Conservation (phyloP, 768 basidiomycete genomes). For the Xanthoconium stramineum region DNA sequence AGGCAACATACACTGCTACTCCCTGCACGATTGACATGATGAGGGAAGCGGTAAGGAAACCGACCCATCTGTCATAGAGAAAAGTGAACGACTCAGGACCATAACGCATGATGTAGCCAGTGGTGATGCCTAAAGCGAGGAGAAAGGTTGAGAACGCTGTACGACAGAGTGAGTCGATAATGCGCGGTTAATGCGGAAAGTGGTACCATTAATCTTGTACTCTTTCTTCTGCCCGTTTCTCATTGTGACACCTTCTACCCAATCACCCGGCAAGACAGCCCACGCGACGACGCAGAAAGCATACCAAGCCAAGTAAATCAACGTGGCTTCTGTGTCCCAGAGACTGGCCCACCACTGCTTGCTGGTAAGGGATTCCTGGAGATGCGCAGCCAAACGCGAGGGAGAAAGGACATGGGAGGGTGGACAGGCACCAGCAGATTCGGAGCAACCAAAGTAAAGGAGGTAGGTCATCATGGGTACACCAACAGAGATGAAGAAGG, state of each 20-base stretch:
- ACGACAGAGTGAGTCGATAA: not conserved
- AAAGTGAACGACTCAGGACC: constrained; percentile 85
- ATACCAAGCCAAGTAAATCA: constrained; percentile 88
- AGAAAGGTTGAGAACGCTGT: constrained; percentile 86
- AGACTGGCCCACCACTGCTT: constrained; percentile 66
- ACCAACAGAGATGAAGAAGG: constrained; percentile 62
- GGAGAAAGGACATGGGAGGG: constrained; percentile 44
- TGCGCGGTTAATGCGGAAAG: not conserved
- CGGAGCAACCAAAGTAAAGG: constrained; percentile 77
- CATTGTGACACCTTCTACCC: constrained; percentile 64
- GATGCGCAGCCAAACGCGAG: constrained; percentile 30
- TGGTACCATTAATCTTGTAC: constrained; percentile 94
- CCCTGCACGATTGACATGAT: constrained; percentile 78
- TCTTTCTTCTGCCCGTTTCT: constrained; percentile 72
- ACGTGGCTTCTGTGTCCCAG: constrained; percentile 78
- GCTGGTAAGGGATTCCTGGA: constrained; percentile 46
- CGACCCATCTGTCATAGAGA: constrained; percentile 89
- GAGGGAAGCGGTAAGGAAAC: constrained; percentile 79
- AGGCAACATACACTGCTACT: constrained; percentile 61
- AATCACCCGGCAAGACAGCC: constrained; percentile 72
- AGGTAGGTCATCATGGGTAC: constrained; percentile 72
- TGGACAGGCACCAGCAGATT: constrained; percentile 65
- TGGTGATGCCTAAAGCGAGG: constrained; percentile 69
- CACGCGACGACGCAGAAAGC: constrained; percentile 81
- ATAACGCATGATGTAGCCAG: constrained; percentile 64